Base-by-base conservation (phyloP, 73 alveolate genomes). In the Paramecium sonneborni region DNA sequence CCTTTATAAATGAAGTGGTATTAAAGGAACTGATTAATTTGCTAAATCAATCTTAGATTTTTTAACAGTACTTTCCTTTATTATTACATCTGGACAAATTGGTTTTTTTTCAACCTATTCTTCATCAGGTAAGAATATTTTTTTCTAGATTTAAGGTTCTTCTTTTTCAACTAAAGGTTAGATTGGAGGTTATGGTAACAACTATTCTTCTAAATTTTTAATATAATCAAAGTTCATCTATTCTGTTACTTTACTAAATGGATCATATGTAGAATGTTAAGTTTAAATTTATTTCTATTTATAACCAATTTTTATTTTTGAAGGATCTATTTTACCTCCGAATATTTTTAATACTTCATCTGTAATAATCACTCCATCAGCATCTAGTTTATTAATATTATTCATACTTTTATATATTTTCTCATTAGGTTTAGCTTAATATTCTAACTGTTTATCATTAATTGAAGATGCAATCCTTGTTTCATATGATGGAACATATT, bases 151-250 rank as follows among this genome's bases (percentile, higher is more conserved):
- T 38, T 34, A 74, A 32, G 21, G n/a, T n/a, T n/a, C n/a, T n/a
- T n/a, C n/a, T 20, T 15, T 23, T 57, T 57, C 76, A 15, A 57
- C 30, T 20, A 15, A 9, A 57, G 76, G 76, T 57, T 57, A 7
- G 15, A 20, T n/a, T n/a, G n/a, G 76, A 7, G 30, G 76, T 26
- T 74, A n/a, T 3, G 90, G 90, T 21, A 37, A 21, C 15, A 26
- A 41, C n/a, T 79, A 79, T n/a, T 79, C 74, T 43, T 79, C 70
- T 23, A 79, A 39, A 43, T 79, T 44, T 43, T 79, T 79, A 15
- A 79, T 24, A 44, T 79, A 79, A 79, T 79, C 90, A 44, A 79
- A 79, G 48, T 79, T 79, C 90, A 79, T 79, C 43, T 79, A 46
- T 24, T 79, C 90, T 18, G 90, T 79, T 21, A 79, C 76, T 28